Evolutionary conservation across 805 yeast species (phyloP).

Genomic region (Kodamaea sagamina): DNA sequence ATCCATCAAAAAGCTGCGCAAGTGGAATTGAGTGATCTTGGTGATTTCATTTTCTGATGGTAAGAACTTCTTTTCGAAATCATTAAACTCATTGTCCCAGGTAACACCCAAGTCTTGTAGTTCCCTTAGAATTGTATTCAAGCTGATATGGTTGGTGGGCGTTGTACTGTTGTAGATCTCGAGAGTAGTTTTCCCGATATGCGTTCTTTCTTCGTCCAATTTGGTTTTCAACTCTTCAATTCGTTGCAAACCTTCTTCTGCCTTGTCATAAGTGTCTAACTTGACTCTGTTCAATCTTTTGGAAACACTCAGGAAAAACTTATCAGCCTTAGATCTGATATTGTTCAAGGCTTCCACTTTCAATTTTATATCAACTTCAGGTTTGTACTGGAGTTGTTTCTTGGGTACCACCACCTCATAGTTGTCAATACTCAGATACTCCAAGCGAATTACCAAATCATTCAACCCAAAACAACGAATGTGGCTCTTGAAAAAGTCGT

Average conservation of each 20-base stretch:
- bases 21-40: conserved; percentile 83
- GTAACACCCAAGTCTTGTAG: conserved; percentile 79
- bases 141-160: conserved; percentile 65
- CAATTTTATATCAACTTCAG: conserved; percentile 64
- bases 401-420: conserved; percentile 80
- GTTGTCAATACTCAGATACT: conserved; percentile 72
- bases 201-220: conserved; percentile 52
- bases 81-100: conserved; percentile 84
- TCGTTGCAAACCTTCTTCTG: conserved; percentile 63
- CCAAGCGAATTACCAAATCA: conserved; percentile 76
- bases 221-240: conserved; percentile 58
- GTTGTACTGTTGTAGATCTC: conserved; percentile 54
- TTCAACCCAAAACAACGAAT: conserved; percentile 81
- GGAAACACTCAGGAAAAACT: conserved; percentile 72
- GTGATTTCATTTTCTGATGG: conserved; percentile 95
- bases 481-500: conserved; percentile 80
- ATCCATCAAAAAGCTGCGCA: conserved; percentile 71
- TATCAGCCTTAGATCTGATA: conserved; percentile 52
- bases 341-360: conserved; percentile 63
- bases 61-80: conserved; percentile 73
- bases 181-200: conserved; percentile 48
- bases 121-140: conserved; percentile 68
- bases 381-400: conserved; percentile 68
- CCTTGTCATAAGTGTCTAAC: conserved; percentile 66
- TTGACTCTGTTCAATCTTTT: conserved; percentile 76